These are phyloP conservation scores for Dipteronia dyeriana DNA, from an alignment of 345 rosid species.

Conservation along the genomic window DNA sequence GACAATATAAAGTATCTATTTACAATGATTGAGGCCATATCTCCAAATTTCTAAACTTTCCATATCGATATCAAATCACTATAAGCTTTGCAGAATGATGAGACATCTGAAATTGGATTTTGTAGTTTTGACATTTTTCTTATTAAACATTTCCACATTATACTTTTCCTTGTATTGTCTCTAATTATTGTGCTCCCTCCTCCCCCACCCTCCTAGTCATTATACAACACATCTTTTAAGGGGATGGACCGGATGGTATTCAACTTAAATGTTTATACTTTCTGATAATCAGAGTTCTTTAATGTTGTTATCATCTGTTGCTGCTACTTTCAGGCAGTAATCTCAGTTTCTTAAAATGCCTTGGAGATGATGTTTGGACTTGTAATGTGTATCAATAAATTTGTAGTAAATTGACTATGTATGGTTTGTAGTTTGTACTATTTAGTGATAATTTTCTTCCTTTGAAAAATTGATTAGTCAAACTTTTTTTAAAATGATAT, in stretches of 20 bases:
- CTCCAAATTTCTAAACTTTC: background rate
- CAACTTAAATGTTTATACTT: background rate
- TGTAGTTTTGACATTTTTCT: background rate
- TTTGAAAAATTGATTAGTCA: background rate
- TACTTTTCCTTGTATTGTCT: background rate
- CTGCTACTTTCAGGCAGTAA: background rate
- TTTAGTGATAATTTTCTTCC: background rate
- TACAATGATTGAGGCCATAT: background rate
- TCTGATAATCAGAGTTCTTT: too few relatives aligned
- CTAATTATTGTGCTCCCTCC: background rate
- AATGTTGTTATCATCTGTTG: background rate
- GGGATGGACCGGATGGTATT: background rate
- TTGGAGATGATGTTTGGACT: background rate
- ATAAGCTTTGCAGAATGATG: background rate
- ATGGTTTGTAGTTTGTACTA: background rate
- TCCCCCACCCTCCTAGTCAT: background rate
- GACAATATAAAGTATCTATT: background rate
- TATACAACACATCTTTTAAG: background rate
- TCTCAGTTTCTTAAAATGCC: background rate
- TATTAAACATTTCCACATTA: background rate
- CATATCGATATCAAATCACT: background rate
- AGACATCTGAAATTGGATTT: background rate
- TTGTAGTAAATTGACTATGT: background rate
- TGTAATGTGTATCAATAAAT: too few relatives aligned
- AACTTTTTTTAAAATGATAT: background rate